Percentiles rank a stretch among this genome's conserved stretches.
Conservation (phyloP, 305 asterid genomes). For the Fraxinus xanthoxyloides region DNA sequence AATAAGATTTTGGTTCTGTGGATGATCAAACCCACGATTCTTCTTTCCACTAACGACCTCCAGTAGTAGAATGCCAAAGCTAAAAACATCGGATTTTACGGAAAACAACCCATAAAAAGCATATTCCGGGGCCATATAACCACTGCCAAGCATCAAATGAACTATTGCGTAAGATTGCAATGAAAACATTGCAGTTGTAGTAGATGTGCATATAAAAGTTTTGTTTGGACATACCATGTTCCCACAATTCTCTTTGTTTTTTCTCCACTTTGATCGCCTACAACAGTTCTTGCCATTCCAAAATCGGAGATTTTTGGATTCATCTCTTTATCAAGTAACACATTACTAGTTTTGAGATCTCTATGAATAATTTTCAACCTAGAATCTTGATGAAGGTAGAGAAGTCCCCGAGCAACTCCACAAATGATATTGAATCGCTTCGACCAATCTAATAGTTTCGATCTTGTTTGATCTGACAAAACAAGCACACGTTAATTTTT, state of each 20-base stretch:
- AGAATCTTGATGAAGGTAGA: slow-evolving; percentile 56
- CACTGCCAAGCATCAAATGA: slow-evolving; percentile 33
- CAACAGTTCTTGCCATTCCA: slow-evolving; percentile 48
- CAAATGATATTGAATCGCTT: slow-evolving; percentile 43
- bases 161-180: slow-evolving; percentile 2
- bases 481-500: neutral
- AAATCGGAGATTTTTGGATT: slow-evolving; percentile 54
- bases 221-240: slow-evolving; percentile 35
- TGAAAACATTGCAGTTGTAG: neutral
- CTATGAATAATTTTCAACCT: slow-evolving; percentile 47
- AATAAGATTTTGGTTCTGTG: slow-evolving; percentile 34
- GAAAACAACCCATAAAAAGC: slow-evolving; percentile 47
- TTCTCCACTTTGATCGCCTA: slow-evolving; percentile 33
- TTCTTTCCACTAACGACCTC: slow-evolving; percentile 41
- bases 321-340: slow-evolving; percentile 40
- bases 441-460: slow-evolving; percentile 31
- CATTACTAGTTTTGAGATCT: slow-evolving; percentile 51
- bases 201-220: neutral
- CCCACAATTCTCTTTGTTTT: slow-evolving; percentile 38
- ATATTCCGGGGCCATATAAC: slow-evolving; percentile 61
- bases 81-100: slow-evolving; percentile 44
- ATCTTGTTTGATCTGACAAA: slow-evolving; percentile 33
- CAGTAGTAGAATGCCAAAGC: slow-evolving; percentile 43
- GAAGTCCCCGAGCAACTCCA: slow-evolving; percentile 47
- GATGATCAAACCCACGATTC: slow-evolving; percentile 25